Conservation (phyloP, 2,329 filamentous ascomycete genomes). For the Endoconidiophora laricicola region DNA sequence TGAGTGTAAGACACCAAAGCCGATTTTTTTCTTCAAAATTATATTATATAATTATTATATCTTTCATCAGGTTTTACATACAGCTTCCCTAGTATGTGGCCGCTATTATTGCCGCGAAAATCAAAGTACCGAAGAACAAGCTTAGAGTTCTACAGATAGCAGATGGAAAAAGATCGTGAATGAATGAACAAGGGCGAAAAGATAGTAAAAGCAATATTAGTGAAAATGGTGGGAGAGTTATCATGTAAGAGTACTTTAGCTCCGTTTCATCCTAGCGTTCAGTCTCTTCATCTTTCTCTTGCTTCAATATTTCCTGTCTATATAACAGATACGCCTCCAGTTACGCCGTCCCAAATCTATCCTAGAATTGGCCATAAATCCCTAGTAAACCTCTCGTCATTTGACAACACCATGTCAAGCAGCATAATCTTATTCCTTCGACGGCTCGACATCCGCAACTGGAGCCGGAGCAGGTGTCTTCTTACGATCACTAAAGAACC, state of each 20-base stretch:
- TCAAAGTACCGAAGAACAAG: too few relatives aligned
- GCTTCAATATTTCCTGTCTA: neutral
- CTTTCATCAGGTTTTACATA: too few relatives aligned
- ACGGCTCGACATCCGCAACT: neutral
- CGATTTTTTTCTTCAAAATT: too few relatives aligned
- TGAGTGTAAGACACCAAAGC: too few relatives aligned
- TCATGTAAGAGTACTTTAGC: neutral
- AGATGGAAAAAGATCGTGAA: too few relatives aligned
- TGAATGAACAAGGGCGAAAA: too few relatives aligned
- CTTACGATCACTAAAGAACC: slow-evolving; percentile 7
- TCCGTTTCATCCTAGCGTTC: neutral
- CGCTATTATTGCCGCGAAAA: too few relatives aligned
- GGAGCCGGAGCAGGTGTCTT: slow-evolving; percentile 5
- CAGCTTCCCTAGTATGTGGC: too few relatives aligned
- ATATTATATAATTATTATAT: too few relatives aligned
- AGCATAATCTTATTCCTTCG: neutral
- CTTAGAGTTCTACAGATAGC: too few relatives aligned
- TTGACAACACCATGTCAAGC: too few relatives aligned
- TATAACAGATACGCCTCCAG: neutral
- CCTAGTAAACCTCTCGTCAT: neutral
- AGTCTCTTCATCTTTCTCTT: neutral
- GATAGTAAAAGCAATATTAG: neutral
- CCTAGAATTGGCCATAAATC: neutral
- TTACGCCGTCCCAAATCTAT: neutral
- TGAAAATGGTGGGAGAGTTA: neutral